Conservation (phyloP, 2,329 filamentous ascomycete species). For the Botryotinia calthae region DNA sequence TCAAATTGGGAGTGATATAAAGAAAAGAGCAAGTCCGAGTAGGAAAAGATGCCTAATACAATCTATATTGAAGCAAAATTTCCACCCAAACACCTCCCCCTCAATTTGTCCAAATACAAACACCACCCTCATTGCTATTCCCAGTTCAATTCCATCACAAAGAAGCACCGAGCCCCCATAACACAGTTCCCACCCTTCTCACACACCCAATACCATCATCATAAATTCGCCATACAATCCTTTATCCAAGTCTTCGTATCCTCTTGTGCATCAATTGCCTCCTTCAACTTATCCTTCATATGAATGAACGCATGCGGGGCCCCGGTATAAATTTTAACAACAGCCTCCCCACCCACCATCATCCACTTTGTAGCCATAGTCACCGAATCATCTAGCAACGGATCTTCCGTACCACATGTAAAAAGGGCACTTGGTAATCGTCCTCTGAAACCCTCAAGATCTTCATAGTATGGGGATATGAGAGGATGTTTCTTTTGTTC, state of each 20-base stretch:
- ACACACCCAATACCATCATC: not conserved
- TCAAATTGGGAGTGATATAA: not conserved
- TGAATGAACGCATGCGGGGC: conserved; percentile 51
- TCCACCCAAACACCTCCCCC: not conserved
- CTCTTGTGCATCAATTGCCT: conserved; percentile 24
- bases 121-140: not conserved
- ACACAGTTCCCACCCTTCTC: too few species aligned
- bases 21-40: rapidly evolving
- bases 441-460: conserved; percentile 40
- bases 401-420: conserved; percentile 53
- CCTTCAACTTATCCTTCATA: conserved; percentile 25
- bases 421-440: conserved; percentile 54
- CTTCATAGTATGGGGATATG: conserved; percentile 51
- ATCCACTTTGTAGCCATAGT: conserved; percentile 55
- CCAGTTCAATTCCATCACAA: too few species aligned
- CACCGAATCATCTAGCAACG: conserved; percentile 51
- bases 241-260: conserved; percentile 28
- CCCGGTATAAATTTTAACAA: conserved; percentile 54
- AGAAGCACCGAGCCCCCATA: not conserved
- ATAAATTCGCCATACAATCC: conserved; percentile 22
- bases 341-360: conserved; percentile 48
- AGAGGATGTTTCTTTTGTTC: conserved; percentile 45
- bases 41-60: rapidly evolving
- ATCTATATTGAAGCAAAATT: not conserved
- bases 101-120: not conserved